Conservation (phyloP, 768 basidiomycete species). For the Lentinula sp. region DNA sequence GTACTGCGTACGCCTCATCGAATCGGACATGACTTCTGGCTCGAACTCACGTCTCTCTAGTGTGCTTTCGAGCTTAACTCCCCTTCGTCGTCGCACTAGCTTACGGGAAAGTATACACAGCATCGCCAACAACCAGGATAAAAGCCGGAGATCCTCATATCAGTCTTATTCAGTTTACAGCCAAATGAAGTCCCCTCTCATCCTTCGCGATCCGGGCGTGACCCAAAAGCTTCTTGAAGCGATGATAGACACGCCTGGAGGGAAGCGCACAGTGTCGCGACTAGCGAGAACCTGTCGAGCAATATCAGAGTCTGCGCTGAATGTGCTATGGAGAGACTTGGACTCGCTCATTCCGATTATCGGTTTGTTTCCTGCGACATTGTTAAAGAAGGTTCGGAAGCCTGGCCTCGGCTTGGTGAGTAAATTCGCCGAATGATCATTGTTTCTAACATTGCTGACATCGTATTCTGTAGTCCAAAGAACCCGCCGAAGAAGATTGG, state of each 20-base stretch:
- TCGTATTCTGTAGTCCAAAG: conserved; percentile 37
- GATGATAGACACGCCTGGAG: conserved; percentile 52
- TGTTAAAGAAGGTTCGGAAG: conserved; percentile 64
- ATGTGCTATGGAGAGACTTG: conserved; percentile 72
- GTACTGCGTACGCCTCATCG: conserved; percentile 25
- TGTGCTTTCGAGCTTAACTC: conserved; percentile 24
- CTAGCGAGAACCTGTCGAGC: conserved; percentile 71
- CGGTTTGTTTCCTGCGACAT: conserved; percentile 59
- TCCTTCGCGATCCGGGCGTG: conserved; percentile 60
- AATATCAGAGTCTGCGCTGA: conserved; percentile 66
- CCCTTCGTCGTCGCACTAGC: conserved; percentile 26
- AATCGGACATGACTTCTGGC: conserved; percentile 26
- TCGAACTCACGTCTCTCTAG: conserved; percentile 27
- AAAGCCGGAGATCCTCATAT: conserved; percentile 24
- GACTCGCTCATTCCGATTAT: conserved; percentile 71
- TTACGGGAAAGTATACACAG: conserved; percentile 26
- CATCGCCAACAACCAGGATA: conserved; percentile 17
- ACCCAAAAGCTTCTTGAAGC: conserved; percentile 45
- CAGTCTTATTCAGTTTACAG: conserved; percentile 39
- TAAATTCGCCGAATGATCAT: conserved; percentile 5
- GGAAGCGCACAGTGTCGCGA: conserved; percentile 62
- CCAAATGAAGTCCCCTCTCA: conserved; percentile 42
- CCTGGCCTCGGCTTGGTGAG: conserved; percentile 76
- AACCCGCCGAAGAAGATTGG: conserved; percentile 70
- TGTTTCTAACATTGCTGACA: background rate